These are phyloP conservation scores for Fusarium abutilonis DNA, from an alignment of 2,329 filamentous ascomycete species.

Conservation along the genomic window DNA sequence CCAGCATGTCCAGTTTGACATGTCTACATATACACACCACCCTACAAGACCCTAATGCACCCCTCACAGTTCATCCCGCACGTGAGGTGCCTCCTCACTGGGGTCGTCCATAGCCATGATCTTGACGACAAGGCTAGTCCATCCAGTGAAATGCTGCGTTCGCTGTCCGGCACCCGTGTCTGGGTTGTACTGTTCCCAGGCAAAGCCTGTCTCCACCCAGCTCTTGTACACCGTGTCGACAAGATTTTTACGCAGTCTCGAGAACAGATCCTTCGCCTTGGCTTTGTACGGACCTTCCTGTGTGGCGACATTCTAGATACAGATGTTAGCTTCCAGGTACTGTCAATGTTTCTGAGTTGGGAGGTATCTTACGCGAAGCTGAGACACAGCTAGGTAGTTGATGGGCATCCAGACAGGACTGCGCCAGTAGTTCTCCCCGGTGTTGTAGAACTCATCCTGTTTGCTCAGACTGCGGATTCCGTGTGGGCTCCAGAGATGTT, in stretches of 20 bases:
- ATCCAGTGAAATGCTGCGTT: conserved; percentile 97
- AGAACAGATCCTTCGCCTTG: conserved; percentile 79
- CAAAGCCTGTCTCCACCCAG: conserved; percentile 93
- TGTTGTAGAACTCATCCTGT: conserved; percentile 83
- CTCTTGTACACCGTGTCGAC: conserved; percentile 87
- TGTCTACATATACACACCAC: conserved; percentile 13
- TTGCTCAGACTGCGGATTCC: conserved; percentile 92
- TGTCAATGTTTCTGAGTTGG: not conserved
- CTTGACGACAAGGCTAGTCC: conserved; percentile 98
- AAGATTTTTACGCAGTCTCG: conserved; percentile 79
- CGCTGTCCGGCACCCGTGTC: conserved; percentile 93
- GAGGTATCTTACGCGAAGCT: conserved; percentile 74
- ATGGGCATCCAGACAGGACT: conserved; percentile 96
- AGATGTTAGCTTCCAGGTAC: conserved; percentile 45
- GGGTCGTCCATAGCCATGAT: conserved; percentile 94
- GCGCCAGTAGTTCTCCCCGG: conserved; percentile 96
- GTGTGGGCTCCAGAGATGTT: conserved; percentile 88
- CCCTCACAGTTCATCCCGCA: conserved; percentile 60
- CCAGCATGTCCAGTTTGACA: conserved; percentile 4
- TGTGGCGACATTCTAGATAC: conserved; percentile 66
- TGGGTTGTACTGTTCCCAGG: conserved; percentile 98
- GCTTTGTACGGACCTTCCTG: conserved; percentile 73
- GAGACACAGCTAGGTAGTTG: conserved; percentile 86
- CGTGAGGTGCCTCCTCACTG: conserved; percentile 43
- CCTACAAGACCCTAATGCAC: conserved; percentile 5